Conservation (phyloP, 768 basidiomycete genomes). For the Daedaleopsis nitida region DNA sequence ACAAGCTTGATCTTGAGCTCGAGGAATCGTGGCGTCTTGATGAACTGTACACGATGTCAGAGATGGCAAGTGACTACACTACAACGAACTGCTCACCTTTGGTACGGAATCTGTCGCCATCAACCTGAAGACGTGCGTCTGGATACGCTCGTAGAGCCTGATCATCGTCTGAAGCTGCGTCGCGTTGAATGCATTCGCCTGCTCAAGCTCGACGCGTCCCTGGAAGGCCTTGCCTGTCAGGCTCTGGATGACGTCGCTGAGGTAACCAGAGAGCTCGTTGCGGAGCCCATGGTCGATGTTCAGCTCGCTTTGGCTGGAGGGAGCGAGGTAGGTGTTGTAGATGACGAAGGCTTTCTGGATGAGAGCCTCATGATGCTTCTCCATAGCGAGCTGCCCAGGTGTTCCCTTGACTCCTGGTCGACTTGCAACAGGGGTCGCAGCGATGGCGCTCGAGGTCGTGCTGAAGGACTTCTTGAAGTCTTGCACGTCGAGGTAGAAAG, state of each 20-base stretch:
- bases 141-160: constrained; percentile 91
- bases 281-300: constrained; percentile 98
- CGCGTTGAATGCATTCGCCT: constrained; percentile 85
- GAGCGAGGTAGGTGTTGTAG: constrained; percentile 94
- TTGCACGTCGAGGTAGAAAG: constrained; percentile 96
- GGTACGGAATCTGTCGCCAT: constrained; percentile 99
- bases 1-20: constrained; percentile 80
- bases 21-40: constrained; percentile 82
- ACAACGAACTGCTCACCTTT: constrained; percentile 54
- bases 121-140: constrained; percentile 93
- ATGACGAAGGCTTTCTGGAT: constrained; percentile 94
- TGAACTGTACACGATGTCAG: constrained; percentile 57
- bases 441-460: constrained; percentile 90
- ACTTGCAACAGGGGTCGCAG: constrained; percentile 41
- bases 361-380: constrained; percentile 92
- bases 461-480: constrained; percentile 97
- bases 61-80: neutral
- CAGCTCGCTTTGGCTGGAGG: constrained; percentile 92
- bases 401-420: constrained; percentile 48
- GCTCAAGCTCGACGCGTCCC: constrained; percentile 79
- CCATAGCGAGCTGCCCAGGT: constrained; percentile 88
- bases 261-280: constrained; percentile 91
- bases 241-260: constrained; percentile 85
- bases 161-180: constrained; percentile 96
- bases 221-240: constrained; percentile 76